Base-by-base conservation (phyloP, 2,329 filamentous ascomycete genomes). In the Neonectria punicea region DNA sequence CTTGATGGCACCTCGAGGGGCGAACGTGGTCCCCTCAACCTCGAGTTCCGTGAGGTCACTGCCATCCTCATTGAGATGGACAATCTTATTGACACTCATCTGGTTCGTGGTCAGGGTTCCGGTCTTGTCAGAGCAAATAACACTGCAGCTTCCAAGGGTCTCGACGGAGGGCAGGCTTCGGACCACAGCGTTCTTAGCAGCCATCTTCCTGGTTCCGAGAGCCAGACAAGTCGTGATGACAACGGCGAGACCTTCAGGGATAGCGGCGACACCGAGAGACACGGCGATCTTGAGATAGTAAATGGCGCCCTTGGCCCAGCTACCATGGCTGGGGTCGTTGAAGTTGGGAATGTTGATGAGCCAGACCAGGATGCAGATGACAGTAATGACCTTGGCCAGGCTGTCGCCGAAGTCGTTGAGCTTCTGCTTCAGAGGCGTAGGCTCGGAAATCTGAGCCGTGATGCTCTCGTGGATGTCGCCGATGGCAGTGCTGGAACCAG, bases 281-380 rank as follows among this genome's bases (percentile, higher is more conserved):
- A 99, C 97, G 46, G 96, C 96, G 77, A 99, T 99, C 86, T 99
- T 99, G 75, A 99, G 89, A 81, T 99, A 99, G 86, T 99, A 99
- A 76, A 99, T 98, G 65, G 96, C 96, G 65, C 96, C 96, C 85
- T 98, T 99, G 69, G 93, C 88, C 91, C 94, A 98, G 80, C 89
- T 92, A 74, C 96, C 96, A 74, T 98, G 95, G 70, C 92, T 92
- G 30, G 94, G 93, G 76, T 99, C 96, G 76, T 89, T 96, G 86
- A 99, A 99, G 84, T 99, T 93, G 75, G 93, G 91, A 72, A 98
- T 93, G 83, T 99, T 99, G 86, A 99, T 99, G 66, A 98, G 85
- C 96, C 96, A 99, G 74, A 99, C 96, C 62, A 97, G 84, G 70
- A 98, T 85, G 80, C 97, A 99, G 76, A 99, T 99, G 67, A 94